A percentile compares a stretch with the other conserved stretches of the same genome.
phyloP scores from a whole-genome alignment of 495 filamentous ascomycete species.

The Annulohypoxylon nitens region DNA sequence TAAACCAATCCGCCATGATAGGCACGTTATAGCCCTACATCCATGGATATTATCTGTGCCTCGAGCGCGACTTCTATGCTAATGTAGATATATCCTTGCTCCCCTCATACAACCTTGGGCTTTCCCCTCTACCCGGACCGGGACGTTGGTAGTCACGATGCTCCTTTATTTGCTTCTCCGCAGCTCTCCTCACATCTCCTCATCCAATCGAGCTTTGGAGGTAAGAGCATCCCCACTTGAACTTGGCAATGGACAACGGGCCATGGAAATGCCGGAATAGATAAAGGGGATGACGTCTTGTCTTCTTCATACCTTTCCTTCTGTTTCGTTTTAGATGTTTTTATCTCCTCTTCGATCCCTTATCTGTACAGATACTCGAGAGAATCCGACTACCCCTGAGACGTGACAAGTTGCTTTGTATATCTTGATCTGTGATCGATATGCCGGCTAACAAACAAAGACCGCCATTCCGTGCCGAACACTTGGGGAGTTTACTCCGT shows the following conservation, averaged over 20 bases:
- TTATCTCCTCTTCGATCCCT: not conserved
- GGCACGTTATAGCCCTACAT: not conserved
- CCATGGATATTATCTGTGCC: not conserved
- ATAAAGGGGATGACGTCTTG: slow-evolving; percentile 46
- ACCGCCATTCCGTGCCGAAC: slow-evolving; percentile 80
- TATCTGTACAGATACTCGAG: not conserved
- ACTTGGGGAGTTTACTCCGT: slow-evolving; percentile 77
- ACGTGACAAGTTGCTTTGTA: not conserved
- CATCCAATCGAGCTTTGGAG: slow-evolving; percentile 26
- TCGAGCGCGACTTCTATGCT: not conserved
- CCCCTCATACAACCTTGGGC: slow-evolving; percentile 7
- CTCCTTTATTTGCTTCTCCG: slow-evolving; percentile 25
- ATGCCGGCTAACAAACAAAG: slow-evolving; percentile 62
- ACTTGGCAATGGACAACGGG: slow-evolving; percentile 31
- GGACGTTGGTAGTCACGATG: slow-evolving; percentile 29
- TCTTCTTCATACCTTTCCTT: not conserved
- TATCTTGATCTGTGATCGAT: slow-evolving; percentile 5
- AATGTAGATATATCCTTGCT: slow-evolving; percentile 15
- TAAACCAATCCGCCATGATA: slow-evolving; percentile 18
- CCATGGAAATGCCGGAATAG: slow-evolving; percentile 23
- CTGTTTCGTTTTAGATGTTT: not conserved
- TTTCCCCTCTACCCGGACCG: slow-evolving; percentile 14
- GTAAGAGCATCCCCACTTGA: slow-evolving; percentile 31
- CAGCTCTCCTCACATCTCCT: slow-evolving; percentile 5
- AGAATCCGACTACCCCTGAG: not conserved